Evolutionary conservation across 2,329 filamentous ascomycete genomes (phyloP), one percentile per base, ranked within the genome.

Genomic region (Neopestalotiopsis sp.): DNA sequence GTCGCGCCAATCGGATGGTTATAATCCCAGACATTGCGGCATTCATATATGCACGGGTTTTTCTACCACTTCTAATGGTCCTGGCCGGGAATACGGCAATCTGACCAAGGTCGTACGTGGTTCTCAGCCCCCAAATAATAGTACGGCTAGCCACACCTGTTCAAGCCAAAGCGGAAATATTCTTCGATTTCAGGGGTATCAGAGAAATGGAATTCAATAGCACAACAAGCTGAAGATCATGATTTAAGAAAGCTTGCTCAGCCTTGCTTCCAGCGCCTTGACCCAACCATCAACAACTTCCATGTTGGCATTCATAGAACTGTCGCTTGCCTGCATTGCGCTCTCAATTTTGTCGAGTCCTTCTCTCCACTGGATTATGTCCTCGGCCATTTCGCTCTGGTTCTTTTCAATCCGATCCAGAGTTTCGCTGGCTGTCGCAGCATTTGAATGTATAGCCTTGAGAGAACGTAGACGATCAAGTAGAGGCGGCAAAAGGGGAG

Each of bases 271-370:
- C 67, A 99, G 81, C 68, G 92, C 93, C 79, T 92, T 93, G 4
- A 98, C 93, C 94, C 95, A 98, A 56, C 89, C 90, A 73, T 95
- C 92, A 71, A 98, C 91, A n/a, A 92, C 87, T 74, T 92, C 90
- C 80, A 95, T 90, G 80, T 99, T 99, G 65, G 87, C 88, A 72
- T 89, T 89, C 84, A 97, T 92, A 4, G 90, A 87, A 34, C 84
- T 84, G 76, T 93, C 91, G 4, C 92, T 90, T 70, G 92, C 88
- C 71, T 85, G 85, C 76, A 98, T 90, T 32, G 92, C 90, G 67
- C 84, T 83, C 80, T 98, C 95, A 24, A 98, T 89, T 77, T 91
- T 93, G 70, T 90, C 89, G 17, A 98, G 80, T 0, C 94, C 94
- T 68, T 93, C 91, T 71, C 90, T 89, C 96, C 96, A 98, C 78